Evolutionary conservation across 2,329 filamentous ascomycete genomes (phyloP), one percentile per base, ranked within the genome.

Genomic region (Trichoderma polysporum): DNA sequence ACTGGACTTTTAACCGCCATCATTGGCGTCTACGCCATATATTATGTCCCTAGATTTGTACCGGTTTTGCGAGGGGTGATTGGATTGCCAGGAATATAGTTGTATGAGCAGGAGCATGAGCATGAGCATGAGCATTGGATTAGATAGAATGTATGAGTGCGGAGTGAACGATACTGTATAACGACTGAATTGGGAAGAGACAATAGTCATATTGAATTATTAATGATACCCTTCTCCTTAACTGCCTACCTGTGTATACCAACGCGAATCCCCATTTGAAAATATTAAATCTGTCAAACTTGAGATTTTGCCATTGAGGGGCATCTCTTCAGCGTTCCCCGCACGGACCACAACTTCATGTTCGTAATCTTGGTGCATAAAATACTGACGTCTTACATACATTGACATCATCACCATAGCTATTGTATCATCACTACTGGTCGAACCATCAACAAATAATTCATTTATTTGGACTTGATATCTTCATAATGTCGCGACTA

Each of bases 1-100:
- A 87, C 85, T 49, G 85, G 85, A 22, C 81, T 87, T 22, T 67
- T 85, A 22, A 80, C 84, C 7, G 83, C 85, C 1, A 63, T 80
- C 2, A 52, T 76, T 4, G 84, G 79, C 0, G 78, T 85, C 41
- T 87, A 86, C 63, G 68, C 73, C 22, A 79, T 85, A 8, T 87
- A 87, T 68, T 76, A 85, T 37, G 75, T 87, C 13, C 85, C 85
- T 17, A 78, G 85, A 9, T 82, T 82, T 68, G 74, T 85, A 31
- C 84, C 85, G 1, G 78, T 72, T 0, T 15, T 85, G 37, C 76
- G 85, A 25, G 73, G 76, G 10, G 56, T 85, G 2, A 64, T 86
- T 47, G 85, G 85, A 0, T 67, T 86, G 47, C 85, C 85, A 1
- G 85, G 84, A 0, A 80, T 86, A 75, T 86, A 75, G 73, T 64